Evolutionary conservation across 1,284 basidiomycete species (phyloP).

Genomic region (Ganoderma sinense): DNA sequence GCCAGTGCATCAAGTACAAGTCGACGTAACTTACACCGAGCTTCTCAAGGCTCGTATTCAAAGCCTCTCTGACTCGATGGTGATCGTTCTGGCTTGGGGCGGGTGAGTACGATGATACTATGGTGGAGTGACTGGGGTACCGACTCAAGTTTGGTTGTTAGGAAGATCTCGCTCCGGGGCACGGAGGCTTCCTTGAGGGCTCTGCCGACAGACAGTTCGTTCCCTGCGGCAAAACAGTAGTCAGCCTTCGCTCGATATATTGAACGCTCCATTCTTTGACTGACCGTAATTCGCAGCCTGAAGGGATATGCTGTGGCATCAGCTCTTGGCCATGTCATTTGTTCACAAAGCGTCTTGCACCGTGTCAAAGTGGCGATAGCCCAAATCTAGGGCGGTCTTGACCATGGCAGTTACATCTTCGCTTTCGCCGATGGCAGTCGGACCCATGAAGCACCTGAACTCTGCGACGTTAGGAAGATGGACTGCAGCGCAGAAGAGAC

Average conservation of each 20-base stretch:
- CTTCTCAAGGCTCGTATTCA: conserved; percentile 61
- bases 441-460: conserved; percentile 35
- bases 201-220: conserved; percentile 48
- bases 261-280: not conserved
- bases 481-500: not conserved
- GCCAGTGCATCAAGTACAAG: conserved; percentile 36
- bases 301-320: conserved; percentile 30
- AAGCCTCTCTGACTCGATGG: conserved; percentile 62
- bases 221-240: conserved; percentile 36
- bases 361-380: conserved; percentile 15
- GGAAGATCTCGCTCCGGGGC: conserved; percentile 50
- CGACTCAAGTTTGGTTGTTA: conserved; percentile 49
- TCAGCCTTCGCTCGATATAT: not conserved
- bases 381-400: conserved; percentile 32
- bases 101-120: not conserved
- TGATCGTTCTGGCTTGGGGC: conserved; percentile 56
- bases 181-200: conserved; percentile 48
- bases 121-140: conserved; percentile 1
- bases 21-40: conserved; percentile 71
- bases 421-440: conserved; percentile 29
- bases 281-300: conserved; percentile 27
- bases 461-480: not conserved
- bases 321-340: not conserved
- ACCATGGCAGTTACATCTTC: conserved; percentile 34
- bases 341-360: not conserved